Conservation (phyloP, 495 filamentous ascomycete genomes). For the Staphylotrichum longicolle region DNA sequence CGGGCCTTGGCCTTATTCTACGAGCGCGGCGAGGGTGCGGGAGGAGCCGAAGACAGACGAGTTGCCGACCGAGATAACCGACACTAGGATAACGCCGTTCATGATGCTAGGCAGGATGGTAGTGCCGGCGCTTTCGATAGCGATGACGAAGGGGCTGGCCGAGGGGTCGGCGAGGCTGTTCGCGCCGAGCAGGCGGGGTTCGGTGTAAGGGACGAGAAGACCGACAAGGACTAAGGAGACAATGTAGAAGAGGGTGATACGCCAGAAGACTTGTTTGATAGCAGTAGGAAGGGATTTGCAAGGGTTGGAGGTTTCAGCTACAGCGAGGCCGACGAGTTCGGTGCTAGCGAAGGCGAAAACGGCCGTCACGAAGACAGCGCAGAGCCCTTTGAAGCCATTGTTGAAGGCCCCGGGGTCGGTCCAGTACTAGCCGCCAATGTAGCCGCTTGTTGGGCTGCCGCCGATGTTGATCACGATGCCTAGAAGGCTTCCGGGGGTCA, state of each 20-base stretch:
- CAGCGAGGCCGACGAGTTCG: conserved; percentile 86
- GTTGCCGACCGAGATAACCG: conserved; percentile 85
- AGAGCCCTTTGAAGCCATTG: conserved; percentile 92
- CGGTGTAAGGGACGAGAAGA: conserved; percentile 69
- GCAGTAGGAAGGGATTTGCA: conserved; percentile 82
- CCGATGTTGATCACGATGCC: conserved; percentile 78
- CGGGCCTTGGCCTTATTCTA: conserved; percentile 81
- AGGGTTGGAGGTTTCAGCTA: conserved; percentile 85
- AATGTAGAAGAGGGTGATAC: conserved; percentile 85
- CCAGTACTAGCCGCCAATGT: conserved; percentile 85
- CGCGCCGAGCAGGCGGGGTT: conserved; percentile 56
- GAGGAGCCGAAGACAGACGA: conserved; percentile 86
- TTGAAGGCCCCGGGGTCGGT: conserved; percentile 78
- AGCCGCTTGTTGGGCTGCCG: conserved; percentile 68
- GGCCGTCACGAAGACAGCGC: conserved; percentile 88
- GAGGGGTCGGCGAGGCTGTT: conserved; percentile 59
- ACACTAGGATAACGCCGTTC: conserved; percentile 89
- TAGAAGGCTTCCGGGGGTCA: conserved; percentile 56
- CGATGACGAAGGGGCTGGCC: conserved; percentile 86
- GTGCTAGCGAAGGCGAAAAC: conserved; percentile 92
- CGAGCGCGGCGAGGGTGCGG: conserved; percentile 80
- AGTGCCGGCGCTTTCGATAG: conserved; percentile 77
- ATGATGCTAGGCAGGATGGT: conserved; percentile 73
- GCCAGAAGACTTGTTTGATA: conserved; percentile 95
- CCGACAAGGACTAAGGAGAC: conserved; percentile 73